A percentile compares a stretch with the other conserved stretches of the same genome.
phyloP scores from a whole-genome alignment of 208 protist species.

The Kentomonas sorsogonicus region DNA sequence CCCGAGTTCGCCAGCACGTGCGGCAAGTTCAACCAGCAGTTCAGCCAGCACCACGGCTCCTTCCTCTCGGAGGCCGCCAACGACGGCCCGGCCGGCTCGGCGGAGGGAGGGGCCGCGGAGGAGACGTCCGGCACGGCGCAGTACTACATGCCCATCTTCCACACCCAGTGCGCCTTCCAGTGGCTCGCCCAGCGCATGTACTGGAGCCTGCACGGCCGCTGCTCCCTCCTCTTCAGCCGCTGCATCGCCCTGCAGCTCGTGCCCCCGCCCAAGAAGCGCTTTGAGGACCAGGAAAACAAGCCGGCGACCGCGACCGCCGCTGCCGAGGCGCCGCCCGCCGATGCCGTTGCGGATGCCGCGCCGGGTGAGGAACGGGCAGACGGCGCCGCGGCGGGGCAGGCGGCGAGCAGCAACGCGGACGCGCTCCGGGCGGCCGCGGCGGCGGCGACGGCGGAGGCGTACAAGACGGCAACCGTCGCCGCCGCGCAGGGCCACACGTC shows the following conservation, averaged over 20 bases:
- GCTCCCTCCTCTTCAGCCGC: conserved; percentile 56
- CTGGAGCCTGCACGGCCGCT: conserved; percentile 50
- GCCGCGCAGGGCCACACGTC: neutral
- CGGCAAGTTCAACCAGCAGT: conserved; percentile 22
- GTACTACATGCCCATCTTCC: conserved; percentile 15
- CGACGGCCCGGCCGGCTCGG: neutral
- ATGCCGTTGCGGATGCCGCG: neutral
- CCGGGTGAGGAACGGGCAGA: neutral
- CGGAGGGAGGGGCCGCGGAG: neutral
- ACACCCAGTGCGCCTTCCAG: conserved; percentile 49
- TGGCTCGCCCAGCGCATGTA: conserved; percentile 61
- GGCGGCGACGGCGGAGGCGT: neutral
- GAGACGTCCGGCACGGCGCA: neutral
- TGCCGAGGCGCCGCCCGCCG: neutral
- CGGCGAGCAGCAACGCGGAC: neutral
- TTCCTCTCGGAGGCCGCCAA: neutral
- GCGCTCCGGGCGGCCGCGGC: neutral
- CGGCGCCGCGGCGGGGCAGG: neutral
- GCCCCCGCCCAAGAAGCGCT: too few relatives aligned
- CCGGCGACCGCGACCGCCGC: too few relatives aligned
- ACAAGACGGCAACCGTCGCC: neutral
- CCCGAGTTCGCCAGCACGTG: conserved; percentile 19
- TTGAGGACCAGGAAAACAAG: too few relatives aligned
- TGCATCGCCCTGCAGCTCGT: conserved; percentile 26
- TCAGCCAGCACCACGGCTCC: too few relatives aligned